Conservation (phyloP, 495 filamentous ascomycete genomes). For the Penicillium angulare region DNA sequence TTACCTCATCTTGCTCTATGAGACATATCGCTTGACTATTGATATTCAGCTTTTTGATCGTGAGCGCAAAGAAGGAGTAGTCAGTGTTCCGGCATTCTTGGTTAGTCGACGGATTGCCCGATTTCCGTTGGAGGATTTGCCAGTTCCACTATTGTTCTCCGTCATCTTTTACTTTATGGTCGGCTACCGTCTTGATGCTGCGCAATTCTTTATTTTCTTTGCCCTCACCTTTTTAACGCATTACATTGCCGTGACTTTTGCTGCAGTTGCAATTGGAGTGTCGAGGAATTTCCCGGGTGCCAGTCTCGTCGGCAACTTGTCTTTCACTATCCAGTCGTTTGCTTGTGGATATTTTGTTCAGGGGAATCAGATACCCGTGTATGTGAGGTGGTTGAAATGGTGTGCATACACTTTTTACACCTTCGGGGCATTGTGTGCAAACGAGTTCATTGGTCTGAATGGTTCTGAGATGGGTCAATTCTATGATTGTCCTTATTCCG, state of each 20-base stretch:
- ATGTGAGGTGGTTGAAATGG: constrained; percentile 69
- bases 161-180: constrained; percentile 75
- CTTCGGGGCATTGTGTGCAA: constrained; percentile 63
- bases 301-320: constrained; percentile 63
- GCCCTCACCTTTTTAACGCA: constrained; percentile 60
- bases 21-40: constrained; percentile 66
- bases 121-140: constrained; percentile 64
- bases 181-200: constrained; percentile 58
- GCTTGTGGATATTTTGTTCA: constrained; percentile 74
- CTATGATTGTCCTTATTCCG: constrained; percentile 64
- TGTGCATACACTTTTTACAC: constrained; percentile 59
- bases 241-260: constrained; percentile 63
- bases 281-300: constrained; percentile 62
- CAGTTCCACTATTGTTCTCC: constrained; percentile 64
- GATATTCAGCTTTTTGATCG: constrained; percentile 74
- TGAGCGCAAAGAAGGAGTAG: constrained; percentile 67
- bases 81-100: constrained; percentile 63
- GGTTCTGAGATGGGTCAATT: constrained; percentile 45
- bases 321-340: constrained; percentile 67
- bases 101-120: constrained; percentile 64
- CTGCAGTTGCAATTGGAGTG: constrained; percentile 57
- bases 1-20: constrained; percentile 70
- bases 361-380: constrained; percentile 66
- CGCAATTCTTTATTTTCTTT: constrained; percentile 69
- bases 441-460: constrained; percentile 61